Percentiles rank a stretch among this genome's conserved stretches.
These are phyloP conservation scores for Arthroderma sp. DNA, from an alignment of 2,329 filamentous ascomycete species.

Conservation along the genomic window DNA sequence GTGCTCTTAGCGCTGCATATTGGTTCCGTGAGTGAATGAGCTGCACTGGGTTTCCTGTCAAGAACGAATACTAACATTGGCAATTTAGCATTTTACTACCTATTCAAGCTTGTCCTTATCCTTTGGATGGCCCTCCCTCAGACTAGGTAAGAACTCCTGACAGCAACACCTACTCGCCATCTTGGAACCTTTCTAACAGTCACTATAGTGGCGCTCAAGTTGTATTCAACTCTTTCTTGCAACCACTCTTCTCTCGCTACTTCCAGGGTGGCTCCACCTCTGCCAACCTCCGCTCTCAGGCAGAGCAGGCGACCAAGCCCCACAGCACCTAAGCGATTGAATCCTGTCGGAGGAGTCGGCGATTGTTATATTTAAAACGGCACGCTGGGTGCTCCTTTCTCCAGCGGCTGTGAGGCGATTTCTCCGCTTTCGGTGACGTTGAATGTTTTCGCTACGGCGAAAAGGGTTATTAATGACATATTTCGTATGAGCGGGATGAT, in stretches of 20 bases:
- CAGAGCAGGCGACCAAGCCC: conserved; percentile 51
- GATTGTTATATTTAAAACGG: conserved; percentile 1
- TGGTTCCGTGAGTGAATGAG: conserved; percentile 45
- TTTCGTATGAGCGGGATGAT: too few relatives aligned
- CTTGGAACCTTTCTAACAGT: conserved; percentile 5
- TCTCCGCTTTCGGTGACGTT: too few relatives aligned
- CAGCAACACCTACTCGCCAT: neutral
- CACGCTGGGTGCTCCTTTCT: too few relatives aligned
- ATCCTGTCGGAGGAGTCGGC: conserved; percentile 5
- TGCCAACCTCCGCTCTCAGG: conserved; percentile 78
- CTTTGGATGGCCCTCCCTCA: conserved; percentile 95
- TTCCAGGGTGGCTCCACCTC: conserved; percentile 67
- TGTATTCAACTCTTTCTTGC: conserved; percentile 91
- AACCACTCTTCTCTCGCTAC: conserved; percentile 84
- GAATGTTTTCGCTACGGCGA: too few relatives aligned
- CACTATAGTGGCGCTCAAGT: conserved; percentile 71
- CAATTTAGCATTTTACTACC: conserved; percentile 75
- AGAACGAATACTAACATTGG: neutral
- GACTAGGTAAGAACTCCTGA: conserved; percentile 58
- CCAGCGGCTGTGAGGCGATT: too few relatives aligned
- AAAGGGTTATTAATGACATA: too few relatives aligned
- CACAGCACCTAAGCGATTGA: conserved; percentile 45
- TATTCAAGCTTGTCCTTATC: conserved; percentile 96
- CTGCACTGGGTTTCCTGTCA: neutral
- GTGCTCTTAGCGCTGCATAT: conserved; percentile 52